Conservation (phyloP, 805 yeast species). For the Candida boidinii region DNA sequence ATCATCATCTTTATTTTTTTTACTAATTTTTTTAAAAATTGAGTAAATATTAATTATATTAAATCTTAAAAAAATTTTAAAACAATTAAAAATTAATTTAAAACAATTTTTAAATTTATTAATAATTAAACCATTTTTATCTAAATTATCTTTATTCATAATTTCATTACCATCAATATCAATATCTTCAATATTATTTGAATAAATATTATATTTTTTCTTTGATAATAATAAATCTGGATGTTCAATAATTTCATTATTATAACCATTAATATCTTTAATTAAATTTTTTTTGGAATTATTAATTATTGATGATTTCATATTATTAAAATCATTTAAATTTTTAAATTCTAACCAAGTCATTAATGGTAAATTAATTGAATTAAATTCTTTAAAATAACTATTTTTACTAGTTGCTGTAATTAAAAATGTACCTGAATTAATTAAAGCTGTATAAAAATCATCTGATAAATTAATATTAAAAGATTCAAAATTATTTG, state of each 20-base stretch:
- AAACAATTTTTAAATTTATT: no score
- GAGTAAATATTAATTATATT: no score
- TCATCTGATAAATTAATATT: slow-evolving; percentile 46
- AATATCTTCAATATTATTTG: no score
- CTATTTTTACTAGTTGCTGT: slow-evolving; percentile 62
- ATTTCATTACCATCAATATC: no score
- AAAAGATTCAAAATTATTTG: slow-evolving; percentile 25
- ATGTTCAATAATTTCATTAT: slow-evolving; percentile 13
- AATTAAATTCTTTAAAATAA: slow-evolving; percentile 50
- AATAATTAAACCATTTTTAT: no score
- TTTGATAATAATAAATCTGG: slow-evolving; percentile 15
- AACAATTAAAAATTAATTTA: no score
- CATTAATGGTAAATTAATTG: slow-evolving; percentile 35
- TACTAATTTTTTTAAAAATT: no score
- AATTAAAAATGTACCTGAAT: slow-evolving; percentile 53
- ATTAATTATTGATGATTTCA: background rate
- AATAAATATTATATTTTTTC: background rate
- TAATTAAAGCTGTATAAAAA: slow-evolving; percentile 53
- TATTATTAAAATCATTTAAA: background rate
- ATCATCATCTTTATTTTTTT: no score
- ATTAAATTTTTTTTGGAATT: background rate
- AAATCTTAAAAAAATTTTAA: no score
- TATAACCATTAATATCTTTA: slow-evolving; percentile 15
- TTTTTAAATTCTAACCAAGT: slow-evolving; percentile 44
- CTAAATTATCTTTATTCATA: no score